phyloP scores from a whole-genome alignment of 306 rosid genomes.

The Myrica gale region DNA sequence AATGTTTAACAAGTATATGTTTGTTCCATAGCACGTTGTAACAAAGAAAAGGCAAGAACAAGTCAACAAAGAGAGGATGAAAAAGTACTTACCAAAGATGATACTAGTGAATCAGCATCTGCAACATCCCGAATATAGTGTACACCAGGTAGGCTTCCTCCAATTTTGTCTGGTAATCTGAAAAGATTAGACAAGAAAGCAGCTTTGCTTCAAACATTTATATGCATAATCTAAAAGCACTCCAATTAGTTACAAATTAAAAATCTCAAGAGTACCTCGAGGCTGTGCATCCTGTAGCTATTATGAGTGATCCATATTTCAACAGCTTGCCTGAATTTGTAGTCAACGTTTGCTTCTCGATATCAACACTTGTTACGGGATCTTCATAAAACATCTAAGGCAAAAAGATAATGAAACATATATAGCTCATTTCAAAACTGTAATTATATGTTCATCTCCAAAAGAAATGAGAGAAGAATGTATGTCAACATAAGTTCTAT shows the following conservation, averaged over 20 bases:
- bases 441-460: neutral
- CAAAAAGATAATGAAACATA: constrained; percentile 6
- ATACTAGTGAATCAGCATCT: constrained; percentile 78
- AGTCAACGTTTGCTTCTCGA: constrained; percentile 60
- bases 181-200: constrained; percentile 24
- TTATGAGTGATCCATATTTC: constrained; percentile 77
- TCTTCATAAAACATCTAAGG: constrained; percentile 71
- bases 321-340: constrained; percentile 79
- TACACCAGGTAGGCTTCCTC: constrained; percentile 84
- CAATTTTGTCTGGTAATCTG: constrained; percentile 89
- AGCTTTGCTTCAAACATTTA: constrained; percentile 23
- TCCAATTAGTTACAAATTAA: constrained; percentile 10
- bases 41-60: neutral
- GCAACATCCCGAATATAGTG: constrained; percentile 93
- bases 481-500: neutral
- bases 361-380: constrained; percentile 64
- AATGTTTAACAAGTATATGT: neutral
- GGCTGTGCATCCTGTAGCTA: constrained; percentile 83
- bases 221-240: constrained; percentile 5
- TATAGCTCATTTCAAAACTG: constrained; percentile 6
- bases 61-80: constrained; percentile 7
- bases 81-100: constrained; percentile 56
- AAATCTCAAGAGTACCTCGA: constrained; percentile 55
- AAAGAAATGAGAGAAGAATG: neutral
- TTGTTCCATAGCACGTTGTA: neutral